Evolutionary conservation across 768 basidiomycete species (phyloP).

Genomic region (Hemileccinum rubropunctum): DNA sequence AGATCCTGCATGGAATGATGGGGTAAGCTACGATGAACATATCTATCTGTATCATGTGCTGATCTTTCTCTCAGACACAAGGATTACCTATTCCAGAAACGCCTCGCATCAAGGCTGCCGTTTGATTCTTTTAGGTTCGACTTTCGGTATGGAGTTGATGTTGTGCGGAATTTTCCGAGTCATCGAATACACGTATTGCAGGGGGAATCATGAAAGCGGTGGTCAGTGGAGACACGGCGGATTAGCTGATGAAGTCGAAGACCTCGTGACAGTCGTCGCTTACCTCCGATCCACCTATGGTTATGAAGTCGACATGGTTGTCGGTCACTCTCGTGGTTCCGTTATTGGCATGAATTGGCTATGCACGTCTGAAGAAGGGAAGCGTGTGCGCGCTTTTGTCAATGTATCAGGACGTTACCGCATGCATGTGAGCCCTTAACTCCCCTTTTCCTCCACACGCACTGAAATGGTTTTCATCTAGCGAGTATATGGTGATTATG

Average conservation of each 20-base stretch:
- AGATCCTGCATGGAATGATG: constrained; percentile 80
- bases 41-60: not conserved
- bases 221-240: constrained; percentile 64
- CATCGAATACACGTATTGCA: constrained; percentile 25
- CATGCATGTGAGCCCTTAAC: constrained; percentile 59
- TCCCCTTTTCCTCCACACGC: not conserved
- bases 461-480: constrained; percentile 9
- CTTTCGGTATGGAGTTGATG: constrained; percentile 58
- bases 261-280: constrained; percentile 62
- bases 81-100: constrained; percentile 79
- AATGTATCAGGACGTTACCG: constrained; percentile 78
- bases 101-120: constrained; percentile 60
- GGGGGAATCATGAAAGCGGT: constrained; percentile 75
- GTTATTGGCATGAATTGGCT: constrained; percentile 69
- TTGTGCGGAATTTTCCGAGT: constrained; percentile 1
- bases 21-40: constrained; percentile 47
- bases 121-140: constrained; percentile 86
- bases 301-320: constrained; percentile 65
- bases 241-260: constrained; percentile 58
- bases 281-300: constrained; percentile 58
- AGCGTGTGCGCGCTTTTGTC: constrained; percentile 56
- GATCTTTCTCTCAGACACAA: constrained; percentile 57
- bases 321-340: constrained; percentile 79
- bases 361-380: constrained; percentile 58
- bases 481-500: constrained; percentile 28